Evolutionary conservation across 2,329 filamentous ascomycete species (phyloP).

Genomic region (Lachnellula hyalina): DNA sequence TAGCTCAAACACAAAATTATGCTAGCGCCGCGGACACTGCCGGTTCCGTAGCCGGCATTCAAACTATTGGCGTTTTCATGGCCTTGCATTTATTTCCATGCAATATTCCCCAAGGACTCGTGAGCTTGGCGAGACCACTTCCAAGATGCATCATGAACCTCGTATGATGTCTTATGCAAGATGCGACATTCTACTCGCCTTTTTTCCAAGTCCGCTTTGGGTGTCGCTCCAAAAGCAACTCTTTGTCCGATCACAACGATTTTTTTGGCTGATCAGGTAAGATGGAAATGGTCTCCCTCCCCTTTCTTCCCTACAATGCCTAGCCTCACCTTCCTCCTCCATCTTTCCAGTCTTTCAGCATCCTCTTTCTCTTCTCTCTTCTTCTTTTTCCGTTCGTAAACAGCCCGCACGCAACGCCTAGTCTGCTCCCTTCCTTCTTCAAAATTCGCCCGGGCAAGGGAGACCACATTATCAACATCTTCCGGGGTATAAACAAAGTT

Average conservation of each 20-base stretch:
- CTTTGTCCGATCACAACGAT: too few species aligned
- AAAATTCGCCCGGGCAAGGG: slow-evolving; percentile 81
- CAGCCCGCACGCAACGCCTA: slow-evolving; percentile 71
- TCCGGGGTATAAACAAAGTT: slow-evolving; percentile 95
- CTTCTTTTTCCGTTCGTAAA: slow-evolving; percentile 88
- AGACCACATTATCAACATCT: slow-evolving; percentile 80
- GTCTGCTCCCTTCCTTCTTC: slow-evolving; percentile 75
- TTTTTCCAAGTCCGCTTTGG: too few species aligned
- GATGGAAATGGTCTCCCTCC: slow-evolving; percentile 60
- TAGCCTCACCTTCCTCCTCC: slow-evolving; percentile 42
- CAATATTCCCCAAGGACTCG: too few species aligned
- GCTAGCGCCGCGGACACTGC: background rate
- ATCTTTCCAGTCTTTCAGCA: slow-evolving; percentile 35
- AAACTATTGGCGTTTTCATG: too few species aligned
- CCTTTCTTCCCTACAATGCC: slow-evolving; percentile 53
- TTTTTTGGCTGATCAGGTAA: slow-evolving; percentile 34
- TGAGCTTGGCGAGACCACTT: background rate
- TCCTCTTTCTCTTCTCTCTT: slow-evolving; percentile 51
- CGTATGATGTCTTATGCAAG: background rate
- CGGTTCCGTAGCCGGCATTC: background rate
- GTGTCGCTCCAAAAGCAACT: too few species aligned
- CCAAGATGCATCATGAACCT: too few species aligned
- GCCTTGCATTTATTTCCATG: too few species aligned
- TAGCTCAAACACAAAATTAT: background rate
- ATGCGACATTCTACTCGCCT: background rate